phyloP scores from a whole-genome alignment of 2,329 filamentous ascomycete genomes.

The Clonostachys chloroleuca region DNA sequence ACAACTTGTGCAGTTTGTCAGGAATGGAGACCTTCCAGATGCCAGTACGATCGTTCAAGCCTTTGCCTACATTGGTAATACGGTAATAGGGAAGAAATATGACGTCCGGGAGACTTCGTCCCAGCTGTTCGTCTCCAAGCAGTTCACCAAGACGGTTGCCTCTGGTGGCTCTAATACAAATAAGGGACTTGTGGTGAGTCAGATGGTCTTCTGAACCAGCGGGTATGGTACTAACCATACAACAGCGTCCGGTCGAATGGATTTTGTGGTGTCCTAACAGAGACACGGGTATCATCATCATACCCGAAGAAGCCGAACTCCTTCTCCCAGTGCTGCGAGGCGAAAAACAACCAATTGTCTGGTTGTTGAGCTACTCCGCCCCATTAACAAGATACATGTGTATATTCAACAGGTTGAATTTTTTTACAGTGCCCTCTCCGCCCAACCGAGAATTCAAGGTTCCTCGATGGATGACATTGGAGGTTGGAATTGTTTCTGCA shows the following conservation, averaged over 20 bases:
- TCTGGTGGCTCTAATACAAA: too few species aligned
- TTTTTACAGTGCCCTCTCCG: slow-evolving; percentile 40
- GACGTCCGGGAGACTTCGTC: slow-evolving; percentile 1
- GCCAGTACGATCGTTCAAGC: slow-evolving; percentile 12
- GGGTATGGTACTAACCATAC: too few species aligned
- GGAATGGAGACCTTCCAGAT: slow-evolving; percentile 31
- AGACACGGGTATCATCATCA: slow-evolving; percentile 49
- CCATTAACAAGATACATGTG: slow-evolving; percentile 58
- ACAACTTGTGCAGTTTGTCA: slow-evolving; percentile 38
- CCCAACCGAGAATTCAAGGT: slow-evolving; percentile 30
- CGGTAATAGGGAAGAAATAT: slow-evolving; percentile 25
- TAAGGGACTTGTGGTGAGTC: too few species aligned
- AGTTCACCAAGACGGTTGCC: background rate
- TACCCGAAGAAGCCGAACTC: slow-evolving; percentile 57
- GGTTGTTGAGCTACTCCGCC: slow-evolving; percentile 53
- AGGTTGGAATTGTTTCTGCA: slow-evolving; percentile 57
- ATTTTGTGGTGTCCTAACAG: slow-evolving; percentile 46
- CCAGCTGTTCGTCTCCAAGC: background rate
- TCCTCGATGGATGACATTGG: slow-evolving; percentile 48
- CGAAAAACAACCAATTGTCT: slow-evolving; percentile 13
- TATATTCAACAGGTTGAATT: slow-evolving; percentile 49
- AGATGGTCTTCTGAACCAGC: too few species aligned
- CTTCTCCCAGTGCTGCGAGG: slow-evolving; percentile 40
- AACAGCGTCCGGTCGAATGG: slow-evolving; percentile 51
- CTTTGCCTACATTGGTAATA: slow-evolving; percentile 31